Evolutionary conservation across 2,329 filamentous ascomycete genomes (phyloP), one percentile per base, ranked within the genome.

Genomic region (Diplodia seriata): DNA sequence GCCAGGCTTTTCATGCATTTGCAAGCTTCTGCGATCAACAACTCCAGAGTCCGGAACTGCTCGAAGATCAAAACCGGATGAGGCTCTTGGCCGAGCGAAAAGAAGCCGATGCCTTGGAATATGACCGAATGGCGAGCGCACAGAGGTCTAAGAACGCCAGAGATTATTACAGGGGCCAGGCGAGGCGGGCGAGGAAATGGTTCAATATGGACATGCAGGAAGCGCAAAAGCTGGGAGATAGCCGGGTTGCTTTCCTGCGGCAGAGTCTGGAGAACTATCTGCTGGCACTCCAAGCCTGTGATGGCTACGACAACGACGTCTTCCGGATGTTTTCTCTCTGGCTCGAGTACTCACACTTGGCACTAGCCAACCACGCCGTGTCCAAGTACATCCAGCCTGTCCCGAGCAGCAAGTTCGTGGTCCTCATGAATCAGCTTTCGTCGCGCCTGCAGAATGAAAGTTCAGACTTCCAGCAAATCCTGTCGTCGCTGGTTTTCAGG

Each of bases 1-100:
- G 94, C 1, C 86, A 92, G 71, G 95, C 98, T 0, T 97, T 93
- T 74, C 93, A 97, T 76, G 92, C 97, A 73, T 98, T 98, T 77
- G 95, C 96, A 31, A 87, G 89, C 63, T 99, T 99, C 76, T 99
- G 96, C 74, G 94, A 99, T 76, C 89, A 93, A 74, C 95, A 99
- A 76, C 84, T 99, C 11, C 91, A 97, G 73, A 94, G 94, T 74
- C 87, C 90, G 0, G 93, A 97, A 72, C 89, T 90, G 40, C 81
- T 94, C 1, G 93, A 97, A 76, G 95, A 99, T 73, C 87, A 97
- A 69, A 87, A 88, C 36, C 89, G 95, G 55, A 86, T 97, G 51
- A 87, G 91, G 74, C 92, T 89, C 72, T 84, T 98, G 38, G 90
- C 90, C 72, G 86, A 93, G 74, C 90, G 90, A 69, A 97, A 97